These are phyloP conservation scores for Solanum hybrid DNA, from an alignment of 305 asterid genomes.

Conservation along the genomic window DNA sequence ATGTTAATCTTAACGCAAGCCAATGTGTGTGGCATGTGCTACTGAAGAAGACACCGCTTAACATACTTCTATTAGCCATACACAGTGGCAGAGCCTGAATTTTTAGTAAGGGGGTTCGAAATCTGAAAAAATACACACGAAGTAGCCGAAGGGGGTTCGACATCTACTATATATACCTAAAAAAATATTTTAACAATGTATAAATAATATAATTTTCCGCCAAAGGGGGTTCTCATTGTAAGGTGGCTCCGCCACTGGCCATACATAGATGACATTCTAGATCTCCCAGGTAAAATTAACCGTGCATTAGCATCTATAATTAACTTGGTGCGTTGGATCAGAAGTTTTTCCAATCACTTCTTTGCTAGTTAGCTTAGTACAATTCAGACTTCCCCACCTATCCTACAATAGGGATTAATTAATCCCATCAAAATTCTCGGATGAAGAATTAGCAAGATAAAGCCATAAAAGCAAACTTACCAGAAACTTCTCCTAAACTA, in stretches of 20 bases:
- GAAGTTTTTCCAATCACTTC: background rate
- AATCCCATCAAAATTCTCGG: background rate
- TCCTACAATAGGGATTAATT: background rate
- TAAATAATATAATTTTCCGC: no score
- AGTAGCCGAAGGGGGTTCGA: no score
- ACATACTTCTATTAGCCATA: background rate
- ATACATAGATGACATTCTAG: background rate
- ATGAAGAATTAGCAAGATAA: background rate
- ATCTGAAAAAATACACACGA: no score
- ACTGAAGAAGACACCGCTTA: background rate
- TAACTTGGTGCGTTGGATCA: background rate
- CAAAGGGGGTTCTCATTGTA: no score
- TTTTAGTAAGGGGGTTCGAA: no score
- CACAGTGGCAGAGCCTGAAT: no score
- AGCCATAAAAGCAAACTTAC: background rate
- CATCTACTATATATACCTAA: no score
- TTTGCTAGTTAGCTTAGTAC: background rate
- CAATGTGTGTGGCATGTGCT: background rate
- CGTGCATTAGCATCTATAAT: background rate
- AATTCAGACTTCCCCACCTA: background rate
- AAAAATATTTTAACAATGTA: no score
- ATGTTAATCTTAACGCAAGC: background rate
- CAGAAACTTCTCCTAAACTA: background rate
- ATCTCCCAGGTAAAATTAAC: background rate
- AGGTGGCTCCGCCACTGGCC: no score